Evolutionary conservation across 768 basidiomycete genomes (phyloP), one percentile per base, ranked within the genome.

Genomic region (Mycena vulgaris): DNA sequence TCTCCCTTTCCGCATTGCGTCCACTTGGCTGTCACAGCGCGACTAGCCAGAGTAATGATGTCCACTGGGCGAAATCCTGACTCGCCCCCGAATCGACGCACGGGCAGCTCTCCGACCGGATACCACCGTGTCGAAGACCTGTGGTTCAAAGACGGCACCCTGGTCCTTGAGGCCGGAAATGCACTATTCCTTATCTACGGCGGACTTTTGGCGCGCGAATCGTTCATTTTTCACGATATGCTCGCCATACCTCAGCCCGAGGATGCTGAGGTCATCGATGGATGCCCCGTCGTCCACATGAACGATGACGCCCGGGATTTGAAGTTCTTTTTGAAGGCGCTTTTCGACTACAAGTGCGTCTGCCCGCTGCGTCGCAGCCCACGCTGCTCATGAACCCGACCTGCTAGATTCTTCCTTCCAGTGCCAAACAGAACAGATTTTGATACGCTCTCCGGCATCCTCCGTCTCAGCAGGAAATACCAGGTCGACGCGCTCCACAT

Each of bases 341-440:
- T n/a, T n/a, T n/a, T n/a, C n/a, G 68, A 69, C n/a, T 59, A 69
- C 37, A 21, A 63, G 68, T 69, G 45, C 39, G 68, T 62, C n/a
- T n/a, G n/a, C n/a, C n/a, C n/a, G n/a, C n/a, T n/a, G n/a, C n/a
- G n/a, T n/a, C n/a, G n/a, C n/a, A n/a, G n/a, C n/a, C n/a, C n/a
- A n/a, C n/a, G n/a, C n/a, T n/a, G n/a, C n/a, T n/a, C n/a, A n/a
- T n/a, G n/a, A n/a, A 7, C 17, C 0, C 19, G 19, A 37, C 14
- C 8, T 37, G 35, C 35, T 37, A 37, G 64, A 27, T 66, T 59
- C 31, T 62, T 62, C 16, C 27, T 9, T 16, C 49, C 49, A 11
- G 5, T 30, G 6, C 49, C 27, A 10, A 51, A 8, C 3, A 30
- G 21, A 30, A 58, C 57, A 25, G 37, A 8, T n/a, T 61, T 61